A percentile compares a stretch with the other conserved stretches of the same genome.
phyloP scores from a whole-genome alignment of 768 basidiomycete genomes.

The Tylopilus vinaceipallidus region DNA sequence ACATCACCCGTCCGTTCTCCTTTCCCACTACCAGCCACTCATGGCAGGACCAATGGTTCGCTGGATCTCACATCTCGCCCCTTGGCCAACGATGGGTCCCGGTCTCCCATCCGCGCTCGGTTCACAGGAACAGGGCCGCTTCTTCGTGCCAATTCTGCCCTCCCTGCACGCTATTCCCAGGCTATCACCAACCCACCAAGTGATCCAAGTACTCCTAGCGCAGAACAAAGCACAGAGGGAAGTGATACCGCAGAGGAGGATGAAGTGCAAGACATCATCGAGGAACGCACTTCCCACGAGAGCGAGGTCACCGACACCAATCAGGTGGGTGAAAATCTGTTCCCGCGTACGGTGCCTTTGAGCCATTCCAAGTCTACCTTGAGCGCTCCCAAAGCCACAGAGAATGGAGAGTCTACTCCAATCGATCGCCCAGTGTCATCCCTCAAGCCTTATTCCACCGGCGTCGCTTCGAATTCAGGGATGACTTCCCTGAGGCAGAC shows the following conservation, averaged over 20 bases:
- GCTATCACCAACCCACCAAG: slow-evolving; percentile 12
- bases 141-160: slow-evolving; percentile 40
- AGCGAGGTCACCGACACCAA: slow-evolving; percentile 45
- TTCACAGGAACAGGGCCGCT: slow-evolving; percentile 32
- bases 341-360: slow-evolving; percentile 57
- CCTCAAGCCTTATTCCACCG: slow-evolving; percentile 26
- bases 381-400: slow-evolving; percentile 3
- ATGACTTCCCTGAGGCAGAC: slow-evolving; percentile 38
- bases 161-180: slow-evolving; percentile 38
- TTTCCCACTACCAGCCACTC: slow-evolving; percentile 34
- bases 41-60: slow-evolving; percentile 20
- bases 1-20: slow-evolving; percentile 30
- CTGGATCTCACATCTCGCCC: slow-evolving; percentile 25
- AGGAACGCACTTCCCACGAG: slow-evolving; percentile 23
- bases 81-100: slow-evolving; percentile 16
- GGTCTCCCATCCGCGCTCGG: slow-evolving; percentile 27
- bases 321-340: slow-evolving; percentile 41
- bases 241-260: slow-evolving; percentile 28
- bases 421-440: slow-evolving; percentile 24
- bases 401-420: background rate
- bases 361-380: slow-evolving; percentile 33
- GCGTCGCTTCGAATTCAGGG: slow-evolving; percentile 7
- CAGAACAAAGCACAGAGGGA: slow-evolving; percentile 19
- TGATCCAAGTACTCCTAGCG: slow-evolving; percentile 6
- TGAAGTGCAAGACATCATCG: slow-evolving; percentile 29